phyloP scores from a whole-genome alignment of 2,329 filamentous ascomycete genomes.

The Dothiorella sarmentorum region DNA sequence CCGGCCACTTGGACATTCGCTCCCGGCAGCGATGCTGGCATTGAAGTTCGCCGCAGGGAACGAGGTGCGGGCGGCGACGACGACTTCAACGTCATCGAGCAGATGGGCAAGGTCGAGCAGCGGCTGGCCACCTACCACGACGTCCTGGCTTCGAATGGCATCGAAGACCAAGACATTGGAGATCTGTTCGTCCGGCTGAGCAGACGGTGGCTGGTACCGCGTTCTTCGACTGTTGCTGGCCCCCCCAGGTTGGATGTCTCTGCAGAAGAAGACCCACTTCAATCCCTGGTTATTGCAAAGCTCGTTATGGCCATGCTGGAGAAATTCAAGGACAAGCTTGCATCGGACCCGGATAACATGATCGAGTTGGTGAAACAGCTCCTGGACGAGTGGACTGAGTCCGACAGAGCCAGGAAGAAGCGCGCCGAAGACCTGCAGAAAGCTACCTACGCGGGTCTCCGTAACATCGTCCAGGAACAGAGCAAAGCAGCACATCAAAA shows the following conservation, averaged over 20 bases:
- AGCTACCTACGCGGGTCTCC: conserved; percentile 28
- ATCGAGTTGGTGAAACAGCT: conserved; percentile 63
- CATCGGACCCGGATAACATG: conserved; percentile 61
- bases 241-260: conserved; percentile 22
- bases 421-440: conserved; percentile 20
- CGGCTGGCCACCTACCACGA: conserved; percentile 27
- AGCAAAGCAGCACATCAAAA: neutral
- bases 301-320: conserved; percentile 65
- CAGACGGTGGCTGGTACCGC: conserved; percentile 53
- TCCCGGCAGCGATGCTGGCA: conserved; percentile 42
- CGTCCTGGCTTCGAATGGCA: conserved; percentile 47
- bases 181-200: conserved; percentile 60
- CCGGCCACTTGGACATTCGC: conserved; percentile 54
- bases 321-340: conserved; percentile 59
- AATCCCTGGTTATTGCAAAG: conserved; percentile 56
- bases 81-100: conserved; percentile 82
- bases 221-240: conserved; percentile 18
- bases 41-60: conserved; percentile 59
- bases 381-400: conserved; percentile 44
- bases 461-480: conserved; percentile 25
- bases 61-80: conserved; percentile 81
- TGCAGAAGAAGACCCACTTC: conserved; percentile 43
- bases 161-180: conserved; percentile 55
- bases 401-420: conserved; percentile 45
- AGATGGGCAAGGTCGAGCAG: conserved; percentile 29